Percentiles rank a stretch among this genome's conserved stretches.
phyloP scores from a whole-genome alignment of 768 basidiomycete genomes.

The Hirschioporus abietinus region DNA sequence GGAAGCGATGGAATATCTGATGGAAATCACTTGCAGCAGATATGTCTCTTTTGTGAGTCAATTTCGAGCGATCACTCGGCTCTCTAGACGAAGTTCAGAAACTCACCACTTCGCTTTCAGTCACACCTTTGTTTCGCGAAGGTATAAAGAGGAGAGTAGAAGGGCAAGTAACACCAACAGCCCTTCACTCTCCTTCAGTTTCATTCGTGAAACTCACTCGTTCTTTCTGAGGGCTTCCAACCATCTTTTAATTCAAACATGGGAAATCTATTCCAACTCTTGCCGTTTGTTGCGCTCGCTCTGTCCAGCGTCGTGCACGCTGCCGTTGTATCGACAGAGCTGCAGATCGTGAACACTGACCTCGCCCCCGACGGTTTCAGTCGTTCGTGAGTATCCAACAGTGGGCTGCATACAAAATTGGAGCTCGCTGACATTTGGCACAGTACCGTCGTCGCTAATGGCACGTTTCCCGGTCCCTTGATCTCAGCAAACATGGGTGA shows the following conservation, averaged over 20 bases:
- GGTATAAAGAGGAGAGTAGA: not conserved
- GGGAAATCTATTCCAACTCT: not conserved
- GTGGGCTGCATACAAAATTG: not conserved
- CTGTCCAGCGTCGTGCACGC: not conserved
- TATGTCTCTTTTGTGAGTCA: not conserved
- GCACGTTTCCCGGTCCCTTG: conserved; percentile 33
- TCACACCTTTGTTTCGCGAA: not conserved
- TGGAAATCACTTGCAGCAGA: not conserved
- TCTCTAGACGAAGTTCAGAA: not conserved
- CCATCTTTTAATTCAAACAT: not conserved
- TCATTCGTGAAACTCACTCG: too few relatives aligned
- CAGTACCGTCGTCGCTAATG: conserved; percentile 37
- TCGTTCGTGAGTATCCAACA: not conserved
- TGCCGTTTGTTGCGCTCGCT: not conserved
- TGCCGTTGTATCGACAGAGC: not conserved
- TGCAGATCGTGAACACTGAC: conserved; percentile 1
- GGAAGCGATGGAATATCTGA: not conserved
- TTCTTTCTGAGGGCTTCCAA: not conserved
- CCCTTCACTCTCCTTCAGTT: too few relatives aligned
- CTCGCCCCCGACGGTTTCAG: not conserved
- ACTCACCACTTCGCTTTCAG: not conserved
- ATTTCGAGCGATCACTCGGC: not conserved
- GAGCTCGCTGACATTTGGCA: conserved; percentile 8
- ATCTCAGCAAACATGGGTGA: conserved; percentile 40
- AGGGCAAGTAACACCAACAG: not conserved